A percentile compares a stretch with the other conserved stretches of the same genome.
phyloP scores from a whole-genome alignment of 768 basidiomycete genomes.

The Agrocybe pediades region DNA sequence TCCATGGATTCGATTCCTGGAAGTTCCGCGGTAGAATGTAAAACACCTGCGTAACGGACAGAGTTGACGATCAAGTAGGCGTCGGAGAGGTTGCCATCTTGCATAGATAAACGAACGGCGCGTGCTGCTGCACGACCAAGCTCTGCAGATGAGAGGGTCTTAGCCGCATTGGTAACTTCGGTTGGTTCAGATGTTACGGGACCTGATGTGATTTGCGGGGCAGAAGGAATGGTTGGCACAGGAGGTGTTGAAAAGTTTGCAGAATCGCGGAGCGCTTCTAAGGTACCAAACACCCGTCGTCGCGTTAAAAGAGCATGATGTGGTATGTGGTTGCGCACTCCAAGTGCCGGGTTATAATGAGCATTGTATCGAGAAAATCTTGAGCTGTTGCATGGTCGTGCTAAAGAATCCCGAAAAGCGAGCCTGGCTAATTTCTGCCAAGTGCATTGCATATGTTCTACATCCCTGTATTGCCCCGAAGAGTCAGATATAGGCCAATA shows the following conservation, averaged over 20 bases:
- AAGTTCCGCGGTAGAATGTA: constrained; percentile 1
- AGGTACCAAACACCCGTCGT: too few relatives aligned
- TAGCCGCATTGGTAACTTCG: neutral
- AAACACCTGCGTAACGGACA: constrained; percentile 42
- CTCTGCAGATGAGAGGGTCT: constrained; percentile 13
- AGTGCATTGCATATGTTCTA: constrained; percentile 71
- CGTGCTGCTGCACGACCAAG: constrained; percentile 41
- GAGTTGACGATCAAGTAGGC: constrained; percentile 63
- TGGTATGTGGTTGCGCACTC: too few relatives aligned
- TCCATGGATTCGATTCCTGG: constrained; percentile 21
- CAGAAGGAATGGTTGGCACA: neutral
- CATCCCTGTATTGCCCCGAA: constrained; percentile 47
- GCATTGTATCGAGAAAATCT: neutral
- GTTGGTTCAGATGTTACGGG: neutral
- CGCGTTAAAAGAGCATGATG: too few relatives aligned
- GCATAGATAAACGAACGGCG: constrained; percentile 51
- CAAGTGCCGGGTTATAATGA: neutral
- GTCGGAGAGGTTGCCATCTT: constrained; percentile 43
- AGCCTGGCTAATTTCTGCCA: constrained; percentile 54
- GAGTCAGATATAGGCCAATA: neutral
- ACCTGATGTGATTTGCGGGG: neutral
- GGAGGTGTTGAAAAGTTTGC: neutral
- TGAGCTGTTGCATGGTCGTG: constrained; percentile 11
- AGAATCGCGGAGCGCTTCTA: too few relatives aligned
- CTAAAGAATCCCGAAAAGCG: constrained; percentile 13